These are phyloP conservation scores for Chaetomidium leptoderma DNA, from an alignment of 495 filamentous ascomycete genomes.

Conservation along the genomic window DNA sequence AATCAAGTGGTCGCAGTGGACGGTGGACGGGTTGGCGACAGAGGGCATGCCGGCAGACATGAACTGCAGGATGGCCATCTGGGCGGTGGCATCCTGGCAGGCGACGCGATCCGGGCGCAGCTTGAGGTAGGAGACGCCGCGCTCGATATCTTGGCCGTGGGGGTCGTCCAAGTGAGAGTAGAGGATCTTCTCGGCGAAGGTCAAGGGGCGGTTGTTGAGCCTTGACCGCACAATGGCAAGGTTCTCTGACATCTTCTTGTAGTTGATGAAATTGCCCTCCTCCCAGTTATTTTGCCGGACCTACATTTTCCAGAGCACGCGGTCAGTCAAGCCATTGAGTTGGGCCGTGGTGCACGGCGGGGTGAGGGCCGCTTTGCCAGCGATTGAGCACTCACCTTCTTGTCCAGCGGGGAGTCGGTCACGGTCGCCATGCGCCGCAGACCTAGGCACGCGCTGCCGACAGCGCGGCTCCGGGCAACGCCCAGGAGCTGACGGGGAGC, in stretches of 20 bases:
- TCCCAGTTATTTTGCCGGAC: constrained; percentile 57
- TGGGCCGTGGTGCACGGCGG: background rate
- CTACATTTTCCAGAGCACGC: constrained; percentile 22
- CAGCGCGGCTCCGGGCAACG: constrained; percentile 48
- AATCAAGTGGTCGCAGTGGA: constrained; percentile 99
- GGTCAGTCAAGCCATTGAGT: constrained; percentile 17
- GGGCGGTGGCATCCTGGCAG: constrained; percentile 98
- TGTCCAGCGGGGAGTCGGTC: constrained; percentile 49
- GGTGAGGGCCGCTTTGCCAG: background rate
- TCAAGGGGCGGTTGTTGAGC: constrained; percentile 90
- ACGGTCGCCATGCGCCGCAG: constrained; percentile 54
- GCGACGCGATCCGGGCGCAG: constrained; percentile 96
- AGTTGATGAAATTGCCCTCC: constrained; percentile 56
- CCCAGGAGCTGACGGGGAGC: constrained; percentile 52
- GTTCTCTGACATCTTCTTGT: constrained; percentile 98
- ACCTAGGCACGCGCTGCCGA: constrained; percentile 42
- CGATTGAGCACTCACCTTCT: constrained; percentile 40
- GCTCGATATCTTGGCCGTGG: constrained; percentile 91
- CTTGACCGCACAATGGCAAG: constrained; percentile 79
- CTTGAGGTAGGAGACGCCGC: constrained; percentile 90
- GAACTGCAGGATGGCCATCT: constrained; percentile 99
- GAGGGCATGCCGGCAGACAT: constrained; percentile 96
- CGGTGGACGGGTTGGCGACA: constrained; percentile 91
- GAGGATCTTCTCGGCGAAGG: constrained; percentile 96
- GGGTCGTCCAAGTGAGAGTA: constrained; percentile 99